Base-by-base conservation (phyloP, 2,329 filamentous ascomycete species). In the Zalaria sp. region DNA sequence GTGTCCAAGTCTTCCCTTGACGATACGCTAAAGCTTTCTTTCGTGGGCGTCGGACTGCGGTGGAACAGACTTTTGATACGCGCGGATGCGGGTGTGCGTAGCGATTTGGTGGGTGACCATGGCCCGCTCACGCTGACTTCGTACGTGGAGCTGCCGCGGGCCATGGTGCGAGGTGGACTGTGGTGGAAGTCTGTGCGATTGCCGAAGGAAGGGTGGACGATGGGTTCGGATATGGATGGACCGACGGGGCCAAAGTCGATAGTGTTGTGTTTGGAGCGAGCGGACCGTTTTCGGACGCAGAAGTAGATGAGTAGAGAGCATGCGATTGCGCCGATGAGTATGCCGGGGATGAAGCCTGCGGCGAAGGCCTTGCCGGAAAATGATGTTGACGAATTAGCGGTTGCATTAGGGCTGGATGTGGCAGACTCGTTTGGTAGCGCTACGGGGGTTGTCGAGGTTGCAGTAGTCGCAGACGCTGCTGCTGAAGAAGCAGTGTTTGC, bases 121-220 rank as follows among this genome's bases (percentile, higher is more conserved):
- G 47, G 10, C 43, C 45, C 10, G 48, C 47, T 29, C 47, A 35
- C 34, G 34, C 35, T 41, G 43, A 38, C 37, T 25, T 31, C 18
- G 6, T 39, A 37, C 18, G 25, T 36, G 34, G 35, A 37, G 25
- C 34, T 29, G 4, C 38, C 38, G 34, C 38, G 37, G 26, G 32
- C n/a, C 26, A 29, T 5, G 35, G 37, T 29, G 26, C 26, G 18
- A 27, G 26, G 6, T 5, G 54, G 50, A 18, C 43, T 51, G 25
- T 57, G 53, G 8, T 53, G 43, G 38, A 60, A 60, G 28, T 57
- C 58, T 10, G 57, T 58, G 7, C 58, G 54, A 35, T 54, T 49
- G 31, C 50, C 49, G 34, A 39, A 48, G 40, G 37, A 41, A 34
- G 47, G 44, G 34, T 56, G 48, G 5, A 45, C 47, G 4, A 51